phyloP scores from a whole-genome alignment of 1,284 basidiomycete genomes.

The Megacollybia platyphylla region DNA sequence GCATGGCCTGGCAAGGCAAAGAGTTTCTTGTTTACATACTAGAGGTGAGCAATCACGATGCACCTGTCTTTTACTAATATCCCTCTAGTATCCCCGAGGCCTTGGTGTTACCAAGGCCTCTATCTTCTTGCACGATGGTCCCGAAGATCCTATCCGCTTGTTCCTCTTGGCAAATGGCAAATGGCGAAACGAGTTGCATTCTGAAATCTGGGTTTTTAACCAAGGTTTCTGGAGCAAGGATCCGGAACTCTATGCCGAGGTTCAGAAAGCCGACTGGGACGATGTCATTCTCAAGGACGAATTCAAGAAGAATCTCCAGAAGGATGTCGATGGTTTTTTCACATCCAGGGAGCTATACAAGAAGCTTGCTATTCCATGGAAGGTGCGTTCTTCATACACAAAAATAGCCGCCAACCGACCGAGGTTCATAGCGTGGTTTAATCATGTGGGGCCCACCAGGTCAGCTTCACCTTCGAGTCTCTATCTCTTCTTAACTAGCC shows the following conservation, averaged over 20 bases:
- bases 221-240: constrained; percentile 57
- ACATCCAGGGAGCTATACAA: constrained; percentile 59
- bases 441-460: constrained; percentile 68
- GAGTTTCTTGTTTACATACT: constrained; percentile 29
- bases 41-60: constrained; percentile 16
- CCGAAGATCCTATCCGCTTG: constrained; percentile 36
- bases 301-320: constrained; percentile 54
- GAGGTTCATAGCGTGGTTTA: constrained; percentile 41
- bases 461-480: constrained; percentile 11
- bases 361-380: constrained; percentile 69
- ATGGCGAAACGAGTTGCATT: constrained; percentile 37
- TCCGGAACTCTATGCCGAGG: constrained; percentile 46
- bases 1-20: constrained; percentile 44
- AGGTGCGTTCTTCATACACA: constrained; percentile 26
- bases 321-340: constrained; percentile 72
- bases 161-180: constrained; percentile 42
- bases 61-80: not conserved
- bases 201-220: constrained; percentile 71
- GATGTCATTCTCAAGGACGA: constrained; percentile 64
- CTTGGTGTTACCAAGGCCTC: constrained; percentile 8
- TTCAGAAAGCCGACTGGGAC: constrained; percentile 65
- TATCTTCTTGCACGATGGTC: constrained; percentile 48
- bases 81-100: constrained; percentile 22
- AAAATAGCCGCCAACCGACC: constrained; percentile 1
- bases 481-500: not conserved